A percentile compares a stretch with the other conserved stretches of the same genome.
Conservation (phyloP, 768 basidiomycete species). For the Suillus clintonianus region DNA sequence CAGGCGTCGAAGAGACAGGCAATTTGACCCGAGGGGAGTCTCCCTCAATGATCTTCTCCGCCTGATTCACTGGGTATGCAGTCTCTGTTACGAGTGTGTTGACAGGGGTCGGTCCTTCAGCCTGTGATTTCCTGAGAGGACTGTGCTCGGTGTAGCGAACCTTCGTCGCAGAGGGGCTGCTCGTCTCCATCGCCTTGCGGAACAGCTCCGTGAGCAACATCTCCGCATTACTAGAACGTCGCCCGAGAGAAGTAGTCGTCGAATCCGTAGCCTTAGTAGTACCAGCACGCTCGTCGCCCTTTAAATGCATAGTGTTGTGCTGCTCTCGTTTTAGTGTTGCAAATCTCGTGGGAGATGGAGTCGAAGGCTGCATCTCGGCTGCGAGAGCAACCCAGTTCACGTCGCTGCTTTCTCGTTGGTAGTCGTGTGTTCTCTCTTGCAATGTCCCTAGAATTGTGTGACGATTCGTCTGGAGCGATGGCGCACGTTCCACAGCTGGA, state of each 20-base stretch:
- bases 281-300: background rate
- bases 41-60: background rate
- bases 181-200: slow-evolving; percentile 3
- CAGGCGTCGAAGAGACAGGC: background rate
- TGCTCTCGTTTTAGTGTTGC: background rate
- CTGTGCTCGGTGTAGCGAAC: background rate
- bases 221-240: slow-evolving; percentile 2
- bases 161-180: background rate
- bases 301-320: too few species aligned
- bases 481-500: background rate
- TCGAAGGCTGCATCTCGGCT: background rate
- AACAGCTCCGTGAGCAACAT: slow-evolving; percentile 3
- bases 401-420: background rate
- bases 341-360: background rate
- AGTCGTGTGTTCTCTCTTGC: background rate
- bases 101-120: background rate
- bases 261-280: background rate
- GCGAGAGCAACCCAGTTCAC: background rate
- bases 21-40: background rate
- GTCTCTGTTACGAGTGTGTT: background rate
- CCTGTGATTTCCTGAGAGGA: background rate
- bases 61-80: background rate
- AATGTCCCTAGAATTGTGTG: background rate
- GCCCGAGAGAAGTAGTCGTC: background rate
- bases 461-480: slow-evolving; percentile 5